Percentiles rank a stretch among this genome's conserved stretches.
These are phyloP conservation scores for Panicum miliaceum DNA, from an alignment of 176 grass and related monocot species.

Conservation along the genomic window DNA sequence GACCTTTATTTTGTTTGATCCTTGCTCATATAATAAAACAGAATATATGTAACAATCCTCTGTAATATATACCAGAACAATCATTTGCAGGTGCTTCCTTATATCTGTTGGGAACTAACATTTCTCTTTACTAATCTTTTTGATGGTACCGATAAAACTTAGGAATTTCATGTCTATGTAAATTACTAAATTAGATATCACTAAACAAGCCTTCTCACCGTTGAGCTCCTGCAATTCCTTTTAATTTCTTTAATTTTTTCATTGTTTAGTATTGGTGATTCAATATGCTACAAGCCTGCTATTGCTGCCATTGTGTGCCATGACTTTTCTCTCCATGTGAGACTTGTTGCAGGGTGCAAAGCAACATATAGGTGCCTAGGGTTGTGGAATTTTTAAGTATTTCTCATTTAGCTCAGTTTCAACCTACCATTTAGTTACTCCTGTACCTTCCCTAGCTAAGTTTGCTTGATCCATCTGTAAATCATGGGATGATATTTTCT, in stretches of 20 bases:
- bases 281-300: background rate
- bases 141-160: background rate
- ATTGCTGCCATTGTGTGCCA: background rate
- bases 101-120: background rate
- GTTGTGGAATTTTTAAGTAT: background rate
- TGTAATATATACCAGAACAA: background rate
- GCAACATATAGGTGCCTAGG: background rate
- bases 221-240: background rate
- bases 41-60: background rate
- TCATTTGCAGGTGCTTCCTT: background rate
- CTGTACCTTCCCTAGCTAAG: background rate
- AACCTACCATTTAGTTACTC: background rate
- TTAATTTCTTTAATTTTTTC: background rate
- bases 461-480: background rate
- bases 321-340: background rate
- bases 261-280: background rate
- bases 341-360: background rate
- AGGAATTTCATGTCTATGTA: background rate
- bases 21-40: background rate
- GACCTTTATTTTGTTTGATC: background rate
- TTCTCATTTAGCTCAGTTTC: slow-evolving; percentile 1
- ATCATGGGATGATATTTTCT: background rate
- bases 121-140: background rate
- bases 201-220: background rate
- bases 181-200: background rate